Conservation (phyloP, 2,329 filamentous ascomycete genomes). For the Colletotrichum sp. region DNA sequence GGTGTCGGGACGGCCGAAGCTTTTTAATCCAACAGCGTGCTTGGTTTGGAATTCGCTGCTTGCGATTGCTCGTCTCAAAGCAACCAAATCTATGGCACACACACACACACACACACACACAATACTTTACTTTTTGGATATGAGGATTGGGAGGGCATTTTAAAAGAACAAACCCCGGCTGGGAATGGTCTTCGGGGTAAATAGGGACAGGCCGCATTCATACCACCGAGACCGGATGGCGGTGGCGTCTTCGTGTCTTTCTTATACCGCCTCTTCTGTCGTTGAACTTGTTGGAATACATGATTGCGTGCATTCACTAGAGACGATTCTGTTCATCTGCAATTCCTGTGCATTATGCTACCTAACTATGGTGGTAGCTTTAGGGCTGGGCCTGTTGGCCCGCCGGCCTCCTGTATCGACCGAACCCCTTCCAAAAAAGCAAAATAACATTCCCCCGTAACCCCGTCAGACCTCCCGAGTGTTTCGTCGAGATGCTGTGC, state of each 20-base stretch:
- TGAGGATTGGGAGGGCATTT: conserved; percentile 3
- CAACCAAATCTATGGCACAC: too few species aligned
- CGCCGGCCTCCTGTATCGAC: background rate
- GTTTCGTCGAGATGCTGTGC: background rate
- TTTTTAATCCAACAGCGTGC: too few species aligned
- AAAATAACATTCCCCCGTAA: background rate
- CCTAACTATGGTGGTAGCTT: background rate
- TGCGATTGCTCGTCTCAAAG: too few species aligned
- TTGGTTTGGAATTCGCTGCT: too few species aligned
- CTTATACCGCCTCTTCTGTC: conserved; percentile 11
- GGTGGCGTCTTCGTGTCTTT: conserved; percentile 14
- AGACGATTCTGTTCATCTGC: background rate
- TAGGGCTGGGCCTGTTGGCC: background rate
- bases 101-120: background rate
- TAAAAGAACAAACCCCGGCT: conserved; percentile 4
- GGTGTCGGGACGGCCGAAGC: too few species aligned
- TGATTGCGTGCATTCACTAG: background rate
- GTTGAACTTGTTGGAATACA: conserved; percentile 13
- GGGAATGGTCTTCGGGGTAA: background rate
- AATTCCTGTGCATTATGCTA: background rate
- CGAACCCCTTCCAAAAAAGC: background rate
- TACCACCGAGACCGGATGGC: conserved; percentile 3
- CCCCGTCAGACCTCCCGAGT: background rate
- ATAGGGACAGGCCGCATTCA: conserved; percentile 8
- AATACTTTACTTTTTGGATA: background rate